Base-by-base conservation (phyloP, 2,329 filamentous ascomycete species). In the Tolypocladium endophyticum region DNA sequence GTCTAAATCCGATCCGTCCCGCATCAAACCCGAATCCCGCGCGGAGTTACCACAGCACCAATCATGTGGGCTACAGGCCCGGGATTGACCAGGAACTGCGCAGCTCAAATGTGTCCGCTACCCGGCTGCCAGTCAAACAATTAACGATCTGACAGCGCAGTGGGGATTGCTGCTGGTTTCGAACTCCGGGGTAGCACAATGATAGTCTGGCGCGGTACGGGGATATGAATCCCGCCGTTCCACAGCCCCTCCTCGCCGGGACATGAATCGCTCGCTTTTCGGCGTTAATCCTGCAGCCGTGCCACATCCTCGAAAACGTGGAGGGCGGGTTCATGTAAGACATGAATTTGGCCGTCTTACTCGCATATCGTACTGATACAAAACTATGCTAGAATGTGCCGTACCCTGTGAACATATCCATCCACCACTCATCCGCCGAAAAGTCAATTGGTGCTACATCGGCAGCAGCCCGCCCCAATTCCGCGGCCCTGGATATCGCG, bases 381-480 rank as follows among this genome's bases (percentile, higher is more conserved):
- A 28, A 18, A 4, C 43, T 28, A 25, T 39, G 55, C 47, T 54
- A 39, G 14, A 55, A 35, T 25, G 33, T 39, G 18, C 33, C n/a
- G 39, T 11, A 16, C 1, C 23, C 25, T 11, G 35, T 11, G 6
- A 55, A 39, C n/a, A 55, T 28, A n/a, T 58, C 56, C 30, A 23
- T 47, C 7, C 39, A 56, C 38, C 58, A 59, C 33, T 35, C 25
- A 47, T 65, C 63, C 5, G 60, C 55, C 5, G 52, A 50, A 38
- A 61, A 55, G 20, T 64, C 62, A 58, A 61, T 61, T 20, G 53
- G 14, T 20, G 14, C 4, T 11, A 57, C 55, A 39, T 50, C 58
- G n/a, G n/a, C n/a, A n/a, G n/a, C n/a, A 25, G 35, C 28, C 4
- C n/a, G 38, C 1, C 41, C 59, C 3, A 39, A 20, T 28, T 16